phyloP scores from a whole-genome alignment of 768 basidiomycete species.

The Lactarius sanguifluus region DNA sequence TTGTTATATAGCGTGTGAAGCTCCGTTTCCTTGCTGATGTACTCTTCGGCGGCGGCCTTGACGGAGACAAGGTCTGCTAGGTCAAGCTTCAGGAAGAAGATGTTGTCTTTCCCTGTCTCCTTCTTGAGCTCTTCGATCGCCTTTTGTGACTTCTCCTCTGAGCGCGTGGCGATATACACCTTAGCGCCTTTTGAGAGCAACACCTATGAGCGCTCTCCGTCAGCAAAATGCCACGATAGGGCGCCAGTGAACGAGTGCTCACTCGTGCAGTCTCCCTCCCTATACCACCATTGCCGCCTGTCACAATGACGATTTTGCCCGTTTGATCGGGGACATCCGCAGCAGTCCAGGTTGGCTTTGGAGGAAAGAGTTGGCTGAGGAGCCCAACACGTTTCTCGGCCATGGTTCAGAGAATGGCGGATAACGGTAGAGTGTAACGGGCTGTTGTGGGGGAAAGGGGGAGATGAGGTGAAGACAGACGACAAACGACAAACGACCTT shows the following conservation, averaged over 20 bases:
- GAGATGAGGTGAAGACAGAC: not conserved
- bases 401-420: not conserved
- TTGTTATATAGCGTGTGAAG: slow-evolving; percentile 18
- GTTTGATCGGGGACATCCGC: slow-evolving; percentile 22
- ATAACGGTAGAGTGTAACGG: not conserved
- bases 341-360: slow-evolving; percentile 20
- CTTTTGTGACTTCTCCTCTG: slow-evolving; percentile 1
- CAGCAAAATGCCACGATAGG: not conserved
- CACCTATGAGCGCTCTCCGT: slow-evolving; percentile 6
- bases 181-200: slow-evolving; percentile 24
- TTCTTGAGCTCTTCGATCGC: slow-evolving; percentile 18
- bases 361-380: slow-evolving; percentile 15
- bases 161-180: slow-evolving; percentile 26
- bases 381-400: not conserved
- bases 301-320: slow-evolving; percentile 21
- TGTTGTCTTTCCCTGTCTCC: slow-evolving; percentile 16
- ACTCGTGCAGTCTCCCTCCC: slow-evolving; percentile 28
- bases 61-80: slow-evolving; percentile 1
- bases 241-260: not conserved
- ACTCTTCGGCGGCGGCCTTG: slow-evolving; percentile 17
- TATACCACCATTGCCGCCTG: slow-evolving; percentile 22
- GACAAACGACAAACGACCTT: not conserved
- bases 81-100: slow-evolving; percentile 23
- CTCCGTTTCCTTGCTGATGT: slow-evolving; percentile 16
- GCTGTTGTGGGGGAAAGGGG: not conserved